These are phyloP conservation scores for Pholiota microspora DNA, from an alignment of 768 basidiomycete species.

Conservation along the genomic window DNA sequence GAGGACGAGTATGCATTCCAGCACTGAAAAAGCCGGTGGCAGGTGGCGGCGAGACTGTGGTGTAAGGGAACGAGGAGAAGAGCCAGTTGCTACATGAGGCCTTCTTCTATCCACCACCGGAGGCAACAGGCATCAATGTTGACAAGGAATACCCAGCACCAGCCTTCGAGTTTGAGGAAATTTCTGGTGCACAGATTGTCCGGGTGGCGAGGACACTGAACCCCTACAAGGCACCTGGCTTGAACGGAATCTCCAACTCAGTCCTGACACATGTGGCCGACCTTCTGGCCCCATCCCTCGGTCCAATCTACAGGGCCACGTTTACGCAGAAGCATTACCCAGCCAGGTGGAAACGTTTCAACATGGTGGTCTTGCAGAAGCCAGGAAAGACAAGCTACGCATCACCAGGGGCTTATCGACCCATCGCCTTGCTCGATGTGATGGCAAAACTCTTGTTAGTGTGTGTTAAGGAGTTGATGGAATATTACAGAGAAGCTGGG, in stretches of 20 bases:
- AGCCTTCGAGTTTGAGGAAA: constrained; percentile 3
- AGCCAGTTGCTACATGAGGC: no score
- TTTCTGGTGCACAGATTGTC: constrained; percentile 1
- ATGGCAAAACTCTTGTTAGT: background rate
- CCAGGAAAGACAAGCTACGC: constrained; percentile 32
- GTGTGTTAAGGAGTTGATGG: constrained; percentile 9
- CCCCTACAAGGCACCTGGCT: constrained; percentile 15
- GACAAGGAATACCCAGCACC: constrained; percentile 10
- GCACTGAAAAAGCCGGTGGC: constrained; percentile 12
- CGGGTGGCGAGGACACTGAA: background rate
- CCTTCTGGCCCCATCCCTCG: constrained; percentile 23
- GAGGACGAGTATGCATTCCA: constrained; percentile 24
- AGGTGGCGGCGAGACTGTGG: background rate
- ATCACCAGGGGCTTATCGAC: constrained; percentile 28
- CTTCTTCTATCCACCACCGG: constrained; percentile 28
- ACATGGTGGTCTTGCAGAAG: constrained; percentile 30
- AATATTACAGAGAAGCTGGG: constrained; percentile 16
- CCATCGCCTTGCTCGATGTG: constrained; percentile 7
- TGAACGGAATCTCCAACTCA: no score
- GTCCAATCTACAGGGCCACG: constrained; percentile 27
- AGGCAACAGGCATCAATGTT: background rate
- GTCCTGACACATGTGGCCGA: constrained; percentile 20
- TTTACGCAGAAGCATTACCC: constrained; percentile 26
- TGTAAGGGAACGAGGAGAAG: constrained; percentile 18
- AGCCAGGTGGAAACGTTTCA: constrained; percentile 22